Conservation (phyloP, 2,329 filamentous ascomycete species). For the Hypoxylon sp. region DNA sequence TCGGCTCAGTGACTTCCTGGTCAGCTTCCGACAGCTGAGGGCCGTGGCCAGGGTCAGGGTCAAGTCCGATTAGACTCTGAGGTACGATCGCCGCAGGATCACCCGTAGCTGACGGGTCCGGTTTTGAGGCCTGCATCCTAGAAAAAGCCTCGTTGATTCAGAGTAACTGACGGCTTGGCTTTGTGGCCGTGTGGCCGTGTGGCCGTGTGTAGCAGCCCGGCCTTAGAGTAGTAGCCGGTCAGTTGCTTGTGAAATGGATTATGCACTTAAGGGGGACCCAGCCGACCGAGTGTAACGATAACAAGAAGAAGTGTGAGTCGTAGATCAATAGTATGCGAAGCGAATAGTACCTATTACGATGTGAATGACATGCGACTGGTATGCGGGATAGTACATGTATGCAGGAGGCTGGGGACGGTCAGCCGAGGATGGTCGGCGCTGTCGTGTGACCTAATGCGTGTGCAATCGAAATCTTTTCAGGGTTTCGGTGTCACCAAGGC, state of each 20-base stretch:
- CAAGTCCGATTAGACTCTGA: conserved; percentile 33
- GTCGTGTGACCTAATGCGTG: conserved; percentile 38
- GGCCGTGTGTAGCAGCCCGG: conserved; percentile 2
- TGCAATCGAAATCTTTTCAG: conserved; percentile 21
- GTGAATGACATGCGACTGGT: neutral
- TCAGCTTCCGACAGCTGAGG: conserved; percentile 30
- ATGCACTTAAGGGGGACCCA: conserved; percentile 19
- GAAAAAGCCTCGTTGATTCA: conserved; percentile 27
- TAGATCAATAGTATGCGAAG: conserved; percentile 17
- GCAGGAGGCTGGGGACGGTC: conserved; percentile 20
- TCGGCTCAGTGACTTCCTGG: conserved; percentile 16
- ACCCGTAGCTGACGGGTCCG: conserved; percentile 41
- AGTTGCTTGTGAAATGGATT: conserved; percentile 16
- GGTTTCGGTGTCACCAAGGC: conserved; percentile 18
- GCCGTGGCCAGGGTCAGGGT: conserved; percentile 16
- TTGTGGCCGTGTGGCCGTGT: neutral
- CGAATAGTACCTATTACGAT: neutral
- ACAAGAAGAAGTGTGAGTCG: conserved; percentile 13
- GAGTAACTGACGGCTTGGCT: conserved; percentile 5
- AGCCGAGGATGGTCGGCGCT: conserved; percentile 34
- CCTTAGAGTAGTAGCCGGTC: neutral
- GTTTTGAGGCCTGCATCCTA: conserved; percentile 39
- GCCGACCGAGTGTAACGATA: conserved; percentile 25
- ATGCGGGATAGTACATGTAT: neutral
- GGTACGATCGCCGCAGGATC: conserved; percentile 37